Evolutionary conservation across 768 basidiomycete genomes (phyloP).

Genomic region (Pleurotus djamor): DNA sequence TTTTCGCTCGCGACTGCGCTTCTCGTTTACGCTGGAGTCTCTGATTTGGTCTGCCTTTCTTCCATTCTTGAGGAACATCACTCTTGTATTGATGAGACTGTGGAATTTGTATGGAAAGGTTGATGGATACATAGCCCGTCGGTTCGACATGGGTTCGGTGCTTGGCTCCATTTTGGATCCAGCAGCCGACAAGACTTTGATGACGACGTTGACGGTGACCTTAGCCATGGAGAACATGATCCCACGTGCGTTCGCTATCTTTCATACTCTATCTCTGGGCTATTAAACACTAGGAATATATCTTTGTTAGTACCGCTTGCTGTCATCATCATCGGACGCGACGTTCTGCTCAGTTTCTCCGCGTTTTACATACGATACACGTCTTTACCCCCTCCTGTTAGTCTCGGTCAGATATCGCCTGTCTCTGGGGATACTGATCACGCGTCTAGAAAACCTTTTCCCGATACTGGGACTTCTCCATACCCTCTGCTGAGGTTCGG

Average conservation of each 20-base stretch:
- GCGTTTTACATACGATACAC: slow-evolving; percentile 95
- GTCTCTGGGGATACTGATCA: slow-evolving; percentile 3
- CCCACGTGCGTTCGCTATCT: slow-evolving; percentile 72
- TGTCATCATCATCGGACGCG: slow-evolving; percentile 84
- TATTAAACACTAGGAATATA: no score
- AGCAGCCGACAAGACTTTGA: slow-evolving; percentile 92
- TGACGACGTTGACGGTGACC: slow-evolving; percentile 91
- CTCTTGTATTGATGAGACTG: neutral
- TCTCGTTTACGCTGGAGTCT: slow-evolving; percentile 88
- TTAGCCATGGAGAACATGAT: slow-evolving; percentile 82
- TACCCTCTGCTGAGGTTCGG: slow-evolving; percentile 92
- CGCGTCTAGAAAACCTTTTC: slow-evolving; percentile 75
- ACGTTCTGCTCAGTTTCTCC: slow-evolving; percentile 79
- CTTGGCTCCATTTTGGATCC: slow-evolving; percentile 96
- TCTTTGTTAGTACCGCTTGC: slow-evolving; percentile 74
- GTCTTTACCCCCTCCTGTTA: slow-evolving; percentile 82
- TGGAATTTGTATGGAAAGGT: slow-evolving; percentile 43
- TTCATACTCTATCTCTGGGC: no score
- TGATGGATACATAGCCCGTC: slow-evolving; percentile 89
- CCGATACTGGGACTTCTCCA: slow-evolving; percentile 95
- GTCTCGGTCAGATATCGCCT: slow-evolving; percentile 21
- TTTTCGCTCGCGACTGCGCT: slow-evolving; percentile 80
- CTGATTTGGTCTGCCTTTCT: slow-evolving; percentile 73
- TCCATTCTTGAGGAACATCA: neutral
- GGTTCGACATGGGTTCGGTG: slow-evolving; percentile 86